Evolutionary conservation across 2,329 filamentous ascomycete species (phyloP).

Genomic region (Colletotrichum tanaceti): DNA sequence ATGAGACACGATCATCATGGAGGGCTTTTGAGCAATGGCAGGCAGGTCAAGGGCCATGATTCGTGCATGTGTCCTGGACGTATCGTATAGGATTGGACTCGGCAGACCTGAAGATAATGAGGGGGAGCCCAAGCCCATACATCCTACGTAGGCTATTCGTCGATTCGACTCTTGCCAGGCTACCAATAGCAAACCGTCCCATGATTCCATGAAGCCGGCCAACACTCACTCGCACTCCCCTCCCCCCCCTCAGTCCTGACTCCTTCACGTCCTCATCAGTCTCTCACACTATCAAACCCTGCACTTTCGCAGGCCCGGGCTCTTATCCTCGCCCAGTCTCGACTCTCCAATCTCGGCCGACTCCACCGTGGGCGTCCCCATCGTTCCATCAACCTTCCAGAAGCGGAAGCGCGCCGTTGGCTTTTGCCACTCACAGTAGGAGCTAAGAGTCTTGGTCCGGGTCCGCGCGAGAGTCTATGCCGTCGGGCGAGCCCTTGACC

Average conservation of each 20-base stretch:
- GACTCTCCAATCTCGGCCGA: conserved; percentile 31
- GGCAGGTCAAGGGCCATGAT: conserved; percentile 24
- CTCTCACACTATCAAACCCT: conserved; percentile 7
- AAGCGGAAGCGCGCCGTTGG: conserved; percentile 44
- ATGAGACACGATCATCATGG: no score
- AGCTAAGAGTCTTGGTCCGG: conserved; percentile 33
- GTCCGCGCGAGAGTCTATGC: conserved; percentile 21
- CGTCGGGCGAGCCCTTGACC: conserved; percentile 19
- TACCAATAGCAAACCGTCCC: conserved; percentile 2
- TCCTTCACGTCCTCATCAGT: no score
- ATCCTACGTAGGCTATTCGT: neutral
- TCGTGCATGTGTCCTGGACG: conserved; percentile 4
- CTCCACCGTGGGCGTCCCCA: conserved; percentile 30
- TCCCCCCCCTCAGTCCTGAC: no score
- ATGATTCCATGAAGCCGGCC: conserved; percentile 6
- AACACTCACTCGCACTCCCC: no score
- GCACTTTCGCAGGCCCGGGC: conserved; percentile 26
- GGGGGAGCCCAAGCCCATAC: neutral
- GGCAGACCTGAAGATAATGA: conserved; percentile 1
- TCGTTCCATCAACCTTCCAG: conserved; percentile 46
- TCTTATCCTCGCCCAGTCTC: conserved; percentile 25
- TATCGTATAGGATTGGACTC: neutral
- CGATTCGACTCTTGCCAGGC: conserved; percentile 15
- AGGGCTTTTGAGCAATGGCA: neutral
- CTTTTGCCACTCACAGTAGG: conserved; percentile 38